phyloP scores from a whole-genome alignment of 192 early-diverging fungal genomes.

The Coemansia sp. region DNA sequence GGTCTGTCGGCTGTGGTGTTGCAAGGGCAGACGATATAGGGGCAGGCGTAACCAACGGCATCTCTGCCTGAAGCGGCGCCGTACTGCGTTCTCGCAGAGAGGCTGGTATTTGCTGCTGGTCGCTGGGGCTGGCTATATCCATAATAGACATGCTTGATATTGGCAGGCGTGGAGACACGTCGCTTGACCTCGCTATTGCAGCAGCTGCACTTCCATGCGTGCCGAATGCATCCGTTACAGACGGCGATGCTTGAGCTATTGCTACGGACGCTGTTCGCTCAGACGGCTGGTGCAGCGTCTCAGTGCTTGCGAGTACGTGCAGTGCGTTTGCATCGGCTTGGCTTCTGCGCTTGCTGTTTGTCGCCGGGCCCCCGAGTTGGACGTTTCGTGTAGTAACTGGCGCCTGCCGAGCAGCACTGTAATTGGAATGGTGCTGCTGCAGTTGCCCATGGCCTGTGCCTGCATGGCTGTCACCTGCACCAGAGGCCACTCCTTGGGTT shows the following conservation, averaged over 20 bases:
- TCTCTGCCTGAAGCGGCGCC: background rate
- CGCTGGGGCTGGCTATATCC: background rate
- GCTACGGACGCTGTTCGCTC: conserved; percentile 9
- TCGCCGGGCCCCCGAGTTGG: background rate
- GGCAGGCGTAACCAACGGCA: background rate
- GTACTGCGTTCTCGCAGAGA: background rate
- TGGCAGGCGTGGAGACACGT: background rate
- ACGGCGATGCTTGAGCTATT: background rate
- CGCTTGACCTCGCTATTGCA: background rate
- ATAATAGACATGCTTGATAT: background rate
- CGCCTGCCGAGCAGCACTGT: no score
- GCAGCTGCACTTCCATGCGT: background rate
- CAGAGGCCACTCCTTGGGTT: background rate
- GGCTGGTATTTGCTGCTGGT: background rate
- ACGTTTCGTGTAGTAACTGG: background rate
- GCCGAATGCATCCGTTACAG: background rate
- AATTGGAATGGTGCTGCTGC: background rate
- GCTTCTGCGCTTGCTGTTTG: background rate
- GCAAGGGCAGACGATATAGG: background rate
- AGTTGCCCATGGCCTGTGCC: conserved; percentile 4
- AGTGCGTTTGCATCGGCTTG: background rate
- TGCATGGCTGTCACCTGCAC: conserved; percentile 3
- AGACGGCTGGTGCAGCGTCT: background rate
- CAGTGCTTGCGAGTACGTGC: background rate
- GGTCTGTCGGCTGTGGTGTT: background rate